Conservation (phyloP, 192 early-diverging fungal species). For the Podila minutissima region DNA sequence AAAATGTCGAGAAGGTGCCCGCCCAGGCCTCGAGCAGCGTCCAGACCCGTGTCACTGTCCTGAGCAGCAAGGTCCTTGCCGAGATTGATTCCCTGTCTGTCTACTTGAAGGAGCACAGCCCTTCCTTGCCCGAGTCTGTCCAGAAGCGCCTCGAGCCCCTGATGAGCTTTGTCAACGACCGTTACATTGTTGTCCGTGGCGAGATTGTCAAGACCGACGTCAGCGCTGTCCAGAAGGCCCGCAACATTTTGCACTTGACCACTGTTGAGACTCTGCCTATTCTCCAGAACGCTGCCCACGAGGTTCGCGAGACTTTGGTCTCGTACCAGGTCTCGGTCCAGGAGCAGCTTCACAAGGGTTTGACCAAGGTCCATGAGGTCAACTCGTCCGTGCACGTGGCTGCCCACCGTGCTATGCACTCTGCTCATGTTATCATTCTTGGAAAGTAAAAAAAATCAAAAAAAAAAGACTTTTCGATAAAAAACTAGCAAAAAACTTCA, state of each 20-base stretch:
- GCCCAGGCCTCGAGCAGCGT: constrained; percentile 43
- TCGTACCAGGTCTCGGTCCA: constrained; percentile 44
- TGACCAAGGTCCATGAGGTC: constrained; percentile 49
- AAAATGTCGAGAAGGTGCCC: constrained; percentile 41
- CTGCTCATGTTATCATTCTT: constrained; percentile 36
- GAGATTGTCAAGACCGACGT: constrained; percentile 58
- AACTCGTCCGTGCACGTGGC: constrained; percentile 42
- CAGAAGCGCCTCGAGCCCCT: constrained; percentile 58
- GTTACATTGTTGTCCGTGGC: constrained; percentile 57
- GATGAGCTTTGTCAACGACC: constrained; percentile 56
- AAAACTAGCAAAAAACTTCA: background rate
- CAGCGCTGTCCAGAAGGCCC: constrained; percentile 63
- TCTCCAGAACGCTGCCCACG: constrained; percentile 53
- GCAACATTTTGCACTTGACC: constrained; percentile 61
- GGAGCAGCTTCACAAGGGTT: constrained; percentile 41
- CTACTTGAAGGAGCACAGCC: constrained; percentile 57
- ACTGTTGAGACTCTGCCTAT: constrained; percentile 61
- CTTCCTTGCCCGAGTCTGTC: constrained; percentile 55
- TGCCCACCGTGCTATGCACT: constrained; percentile 33
- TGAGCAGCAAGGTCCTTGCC: constrained; percentile 15
- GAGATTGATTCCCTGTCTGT: constrained; percentile 54
- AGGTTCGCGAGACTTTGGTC: constrained; percentile 53
- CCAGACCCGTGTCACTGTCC: constrained; percentile 18
- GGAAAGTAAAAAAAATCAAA: constrained; percentile 30
- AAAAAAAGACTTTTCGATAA: background rate